phyloP scores from a whole-genome alignment of 306 rosid species.

The Arachis hypogaea region DNA sequence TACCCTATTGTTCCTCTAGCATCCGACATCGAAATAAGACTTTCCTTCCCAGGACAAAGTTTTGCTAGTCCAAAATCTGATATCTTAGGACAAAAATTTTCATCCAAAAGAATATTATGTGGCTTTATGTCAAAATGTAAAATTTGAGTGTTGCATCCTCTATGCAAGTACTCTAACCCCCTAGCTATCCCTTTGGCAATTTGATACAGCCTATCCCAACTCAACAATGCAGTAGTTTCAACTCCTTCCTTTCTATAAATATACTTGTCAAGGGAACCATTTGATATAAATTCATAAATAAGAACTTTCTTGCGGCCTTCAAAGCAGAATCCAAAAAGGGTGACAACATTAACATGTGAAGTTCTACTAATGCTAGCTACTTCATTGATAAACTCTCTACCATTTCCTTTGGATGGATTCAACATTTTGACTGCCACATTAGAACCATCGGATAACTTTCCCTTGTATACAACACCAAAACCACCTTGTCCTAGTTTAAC shows the following conservation, averaged over 20 bases:
- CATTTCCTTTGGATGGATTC: constrained; percentile 42
- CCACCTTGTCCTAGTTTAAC: constrained; percentile 52
- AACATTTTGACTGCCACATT: constrained; percentile 48
- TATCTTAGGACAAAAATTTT: constrained; percentile 31
- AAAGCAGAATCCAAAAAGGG: constrained; percentile 33
- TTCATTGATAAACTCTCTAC: constrained; percentile 50
- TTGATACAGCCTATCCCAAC: constrained; percentile 34
- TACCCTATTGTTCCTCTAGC: constrained; percentile 42
- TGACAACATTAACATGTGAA: background rate
- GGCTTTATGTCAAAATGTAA: constrained; percentile 47
- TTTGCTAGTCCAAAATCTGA: constrained; percentile 34
- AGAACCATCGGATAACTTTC: constrained; percentile 5
- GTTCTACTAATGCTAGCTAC: constrained; percentile 44
- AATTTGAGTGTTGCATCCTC: constrained; percentile 41
- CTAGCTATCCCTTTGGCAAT: constrained; percentile 33
- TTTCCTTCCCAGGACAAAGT: too few species aligned
- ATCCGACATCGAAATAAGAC: too few species aligned
- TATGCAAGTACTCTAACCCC: constrained; percentile 43
- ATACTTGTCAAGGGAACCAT: constrained; percentile 58
- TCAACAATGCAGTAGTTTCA: constrained; percentile 22
- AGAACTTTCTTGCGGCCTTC: constrained; percentile 48
- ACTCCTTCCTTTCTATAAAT: constrained; percentile 1
- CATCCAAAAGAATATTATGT: constrained; percentile 43
- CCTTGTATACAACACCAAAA: constrained; percentile 50
- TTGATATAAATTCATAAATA: constrained; percentile 50